Evolutionary conservation across 2,329 filamentous ascomycete species (phyloP).

Genomic region (Ilyonectria sp.): DNA sequence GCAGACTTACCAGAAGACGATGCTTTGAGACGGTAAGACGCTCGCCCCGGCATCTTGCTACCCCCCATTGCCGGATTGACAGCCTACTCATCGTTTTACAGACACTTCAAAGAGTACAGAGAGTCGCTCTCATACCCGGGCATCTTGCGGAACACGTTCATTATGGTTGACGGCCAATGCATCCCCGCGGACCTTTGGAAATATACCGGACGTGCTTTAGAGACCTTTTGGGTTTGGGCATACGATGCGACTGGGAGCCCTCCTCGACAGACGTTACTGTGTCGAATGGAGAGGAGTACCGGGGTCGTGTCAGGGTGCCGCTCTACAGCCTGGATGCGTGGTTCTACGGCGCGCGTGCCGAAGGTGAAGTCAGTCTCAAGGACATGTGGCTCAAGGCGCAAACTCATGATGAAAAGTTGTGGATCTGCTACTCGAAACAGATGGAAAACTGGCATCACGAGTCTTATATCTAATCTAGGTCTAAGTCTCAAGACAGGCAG

Average conservation of each 20-base stretch:
- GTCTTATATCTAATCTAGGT: constrained; percentile 30
- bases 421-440: constrained; percentile 34
- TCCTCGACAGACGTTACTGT: constrained; percentile 23
- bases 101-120: constrained; percentile 38
- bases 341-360: constrained; percentile 42
- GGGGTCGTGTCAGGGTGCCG: constrained; percentile 35
- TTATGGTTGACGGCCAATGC: constrained; percentile 25
- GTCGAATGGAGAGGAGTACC: constrained; percentile 28
- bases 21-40: constrained; percentile 24
- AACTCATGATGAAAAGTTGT: constrained; percentile 27
- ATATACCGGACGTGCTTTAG: not conserved
- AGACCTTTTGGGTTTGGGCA: constrained; percentile 40
- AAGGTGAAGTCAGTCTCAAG: constrained; percentile 30
- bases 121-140: constrained; percentile 25
- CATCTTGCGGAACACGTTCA: constrained; percentile 34
- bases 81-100: constrained; percentile 13
- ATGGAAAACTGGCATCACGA: constrained; percentile 40
- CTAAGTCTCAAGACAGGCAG: no score
- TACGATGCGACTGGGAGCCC: constrained; percentile 40
- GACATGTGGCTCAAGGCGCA: constrained; percentile 42
- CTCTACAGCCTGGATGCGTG: constrained; percentile 26
- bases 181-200: not conserved
- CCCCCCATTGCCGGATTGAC: not conserved
- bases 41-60: not conserved
- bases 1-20: constrained; percentile 25